Evolutionary conservation across 805 yeast genomes (phyloP), one percentile per base, ranked within the genome.

Genomic region (Starmerella powellii): DNA sequence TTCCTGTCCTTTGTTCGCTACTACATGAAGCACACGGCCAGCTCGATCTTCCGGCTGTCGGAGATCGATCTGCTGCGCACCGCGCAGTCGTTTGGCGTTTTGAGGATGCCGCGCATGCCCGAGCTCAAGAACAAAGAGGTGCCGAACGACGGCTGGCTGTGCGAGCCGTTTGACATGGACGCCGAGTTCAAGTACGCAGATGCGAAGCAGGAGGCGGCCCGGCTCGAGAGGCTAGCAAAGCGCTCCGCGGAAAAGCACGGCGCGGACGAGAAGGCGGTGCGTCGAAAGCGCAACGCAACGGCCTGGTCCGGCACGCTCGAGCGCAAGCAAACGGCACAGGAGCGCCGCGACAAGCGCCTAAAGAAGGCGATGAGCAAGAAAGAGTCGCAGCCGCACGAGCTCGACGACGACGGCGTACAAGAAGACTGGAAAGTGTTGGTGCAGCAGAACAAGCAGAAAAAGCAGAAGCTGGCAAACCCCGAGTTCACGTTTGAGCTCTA

Each of bases 71-170:
- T 80, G 52, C 57, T 77, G 20, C 80, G 78, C 0, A 49, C 81
- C 6, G 94, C 91, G 1, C 71, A 67, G 49, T 68, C 82, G 65
- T 86, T 81, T 59, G 94, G 95, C 1, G 61, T 91, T 2, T 61
- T 83, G 33, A 69, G 95, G 51, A 63, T 88, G 45, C 99, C 99
- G 8, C 75, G 78, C 52, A 91, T 93, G 97, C 98, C 98, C 0
- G 99, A 91, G 57, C 63, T 76, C 26, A 71, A 78, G 18, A 56
- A 67, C 24, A 56, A 63, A 30, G 73, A 68, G 2, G 63, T 76
- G 54, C 82, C 86, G 0, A 73, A 70, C 26, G 78, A 75, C 47
- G 96, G 95, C 1, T 84, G 87, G 85, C 61, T 83, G 28, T 70
- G 77, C 2, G 69, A 63, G 23, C 64, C 65, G 2, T 66, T 86